phyloP scores from a whole-genome alignment of 2,329 filamentous ascomycete species.

The Stagonosporopsis tanaceti region DNA sequence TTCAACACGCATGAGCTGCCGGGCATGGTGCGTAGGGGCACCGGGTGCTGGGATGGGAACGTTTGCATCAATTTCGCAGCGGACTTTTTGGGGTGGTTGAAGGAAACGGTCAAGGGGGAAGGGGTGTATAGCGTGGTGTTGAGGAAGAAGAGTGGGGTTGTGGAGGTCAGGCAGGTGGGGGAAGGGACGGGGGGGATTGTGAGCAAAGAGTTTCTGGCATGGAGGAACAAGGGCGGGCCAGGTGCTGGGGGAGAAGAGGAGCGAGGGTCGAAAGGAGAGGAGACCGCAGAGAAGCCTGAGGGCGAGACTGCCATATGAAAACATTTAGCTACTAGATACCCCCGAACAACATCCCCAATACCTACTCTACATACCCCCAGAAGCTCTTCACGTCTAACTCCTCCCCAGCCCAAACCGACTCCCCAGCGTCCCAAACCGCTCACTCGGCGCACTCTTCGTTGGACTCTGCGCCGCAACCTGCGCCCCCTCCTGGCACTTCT shows the following conservation, averaged over 20 bases:
- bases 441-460: constrained; percentile 36
- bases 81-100: constrained; percentile 78
- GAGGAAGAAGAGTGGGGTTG: constrained; percentile 65
- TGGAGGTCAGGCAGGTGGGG: constrained; percentile 78
- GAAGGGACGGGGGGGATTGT: constrained; percentile 81
- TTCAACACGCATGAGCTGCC: constrained; percentile 83
- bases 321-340: constrained; percentile 1
- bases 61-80: constrained; percentile 91
- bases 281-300: not conserved
- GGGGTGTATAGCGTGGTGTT: constrained; percentile 85
- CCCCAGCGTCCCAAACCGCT: constrained; percentile 47
- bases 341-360: not conserved
- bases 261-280: not conserved
- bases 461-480: constrained; percentile 46
- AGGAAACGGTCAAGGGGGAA: constrained; percentile 67
- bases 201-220: constrained; percentile 78
- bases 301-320: not conserved
- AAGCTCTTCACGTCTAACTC: constrained; percentile 13
- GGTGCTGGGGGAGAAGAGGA: not conserved
- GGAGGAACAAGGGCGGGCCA: constrained; percentile 62
- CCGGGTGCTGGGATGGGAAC: constrained; percentile 85
- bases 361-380: not conserved
- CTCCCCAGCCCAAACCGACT: constrained; percentile 43
- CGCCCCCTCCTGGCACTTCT: constrained; percentile 67
- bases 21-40: constrained; percentile 72